Evolutionary conservation across 2,329 filamentous ascomycete genomes (phyloP).

Genomic region (Colletotrichum orbiculare): DNA sequence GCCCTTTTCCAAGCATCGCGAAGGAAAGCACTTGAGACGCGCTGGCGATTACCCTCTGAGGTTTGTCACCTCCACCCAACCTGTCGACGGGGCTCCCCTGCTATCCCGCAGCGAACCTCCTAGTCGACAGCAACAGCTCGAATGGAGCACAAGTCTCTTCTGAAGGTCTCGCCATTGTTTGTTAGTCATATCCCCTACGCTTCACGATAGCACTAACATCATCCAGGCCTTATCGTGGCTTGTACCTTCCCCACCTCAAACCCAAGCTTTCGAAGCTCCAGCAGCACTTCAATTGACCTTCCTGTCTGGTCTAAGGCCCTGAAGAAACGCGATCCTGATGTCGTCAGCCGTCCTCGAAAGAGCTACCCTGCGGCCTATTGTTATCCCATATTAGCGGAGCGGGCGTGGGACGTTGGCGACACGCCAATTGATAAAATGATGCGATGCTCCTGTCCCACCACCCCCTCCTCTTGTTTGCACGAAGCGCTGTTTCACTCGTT

Average conservation of each 20-base stretch:
- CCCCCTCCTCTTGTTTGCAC: background rate
- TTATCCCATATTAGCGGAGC: background rate
- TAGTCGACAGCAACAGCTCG: slow-evolving; percentile 21
- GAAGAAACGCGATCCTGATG: slow-evolving; percentile 1
- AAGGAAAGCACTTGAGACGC: background rate
- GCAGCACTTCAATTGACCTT: slow-evolving; percentile 23
- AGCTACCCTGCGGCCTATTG: slow-evolving; percentile 5
- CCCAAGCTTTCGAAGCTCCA: slow-evolving; percentile 25
- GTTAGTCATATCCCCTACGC: background rate
- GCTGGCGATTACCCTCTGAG: slow-evolving; percentile 1
- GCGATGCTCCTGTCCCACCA: background rate
- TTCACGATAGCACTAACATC: background rate
- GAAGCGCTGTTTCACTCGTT: slow-evolving; percentile 3
- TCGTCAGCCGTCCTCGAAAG: background rate
- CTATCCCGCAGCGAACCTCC: slow-evolving; percentile 25
- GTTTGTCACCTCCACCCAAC: slow-evolving; percentile 8
- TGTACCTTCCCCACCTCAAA: slow-evolving; percentile 6
- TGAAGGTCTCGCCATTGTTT: background rate
- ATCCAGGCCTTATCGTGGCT: slow-evolving; percentile 4
- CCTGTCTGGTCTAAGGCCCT: slow-evolving; percentile 13
- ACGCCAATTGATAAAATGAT: slow-evolving; percentile 21
- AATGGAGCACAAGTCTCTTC: slow-evolving; percentile 3
- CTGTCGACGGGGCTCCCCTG: too few relatives aligned
- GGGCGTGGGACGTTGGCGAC: background rate
- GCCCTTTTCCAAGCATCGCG: too few relatives aligned